Conservation (phyloP, 2,329 filamentous ascomycete species). For the Alternaria triticina region DNA sequence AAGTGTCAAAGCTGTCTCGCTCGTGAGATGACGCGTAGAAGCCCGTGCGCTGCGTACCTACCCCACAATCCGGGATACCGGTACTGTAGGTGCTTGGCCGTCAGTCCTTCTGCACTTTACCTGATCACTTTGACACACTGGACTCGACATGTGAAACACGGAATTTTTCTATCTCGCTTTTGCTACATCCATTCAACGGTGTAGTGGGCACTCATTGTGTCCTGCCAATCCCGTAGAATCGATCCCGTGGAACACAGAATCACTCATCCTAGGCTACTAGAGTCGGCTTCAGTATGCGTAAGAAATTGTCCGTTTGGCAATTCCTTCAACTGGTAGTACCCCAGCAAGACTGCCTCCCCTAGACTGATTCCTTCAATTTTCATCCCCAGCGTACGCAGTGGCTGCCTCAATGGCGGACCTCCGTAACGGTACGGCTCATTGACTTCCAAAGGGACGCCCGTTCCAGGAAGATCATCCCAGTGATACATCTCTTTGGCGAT, state of each 20-base stretch:
- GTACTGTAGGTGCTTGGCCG: neutral
- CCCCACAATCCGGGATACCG: conserved; percentile 11
- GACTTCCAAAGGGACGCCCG: neutral
- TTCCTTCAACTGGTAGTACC: no score
- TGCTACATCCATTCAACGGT: neutral
- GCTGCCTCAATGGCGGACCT: neutral
- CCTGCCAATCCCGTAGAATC: neutral
- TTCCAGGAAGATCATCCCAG: neutral
- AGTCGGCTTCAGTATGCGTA: no score
- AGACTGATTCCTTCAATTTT: neutral
- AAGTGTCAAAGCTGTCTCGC: neutral
- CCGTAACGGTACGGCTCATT: neutral
- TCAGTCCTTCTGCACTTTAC: neutral
- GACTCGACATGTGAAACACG: neutral
- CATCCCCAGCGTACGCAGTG: neutral
- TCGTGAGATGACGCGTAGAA: conserved; percentile 14
- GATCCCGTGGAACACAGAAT: neutral
- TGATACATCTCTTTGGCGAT: neutral
- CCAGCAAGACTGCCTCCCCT: neutral
- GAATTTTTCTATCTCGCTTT: neutral
- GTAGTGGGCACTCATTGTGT: neutral
- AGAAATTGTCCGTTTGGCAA: no score
- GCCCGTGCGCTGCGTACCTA: conserved; percentile 20
- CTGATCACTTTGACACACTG: neutral
- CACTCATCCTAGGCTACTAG: neutral